Conservation (phyloP, 2,329 filamentous ascomycete genomes). For the Sporothrix phasma region DNA sequence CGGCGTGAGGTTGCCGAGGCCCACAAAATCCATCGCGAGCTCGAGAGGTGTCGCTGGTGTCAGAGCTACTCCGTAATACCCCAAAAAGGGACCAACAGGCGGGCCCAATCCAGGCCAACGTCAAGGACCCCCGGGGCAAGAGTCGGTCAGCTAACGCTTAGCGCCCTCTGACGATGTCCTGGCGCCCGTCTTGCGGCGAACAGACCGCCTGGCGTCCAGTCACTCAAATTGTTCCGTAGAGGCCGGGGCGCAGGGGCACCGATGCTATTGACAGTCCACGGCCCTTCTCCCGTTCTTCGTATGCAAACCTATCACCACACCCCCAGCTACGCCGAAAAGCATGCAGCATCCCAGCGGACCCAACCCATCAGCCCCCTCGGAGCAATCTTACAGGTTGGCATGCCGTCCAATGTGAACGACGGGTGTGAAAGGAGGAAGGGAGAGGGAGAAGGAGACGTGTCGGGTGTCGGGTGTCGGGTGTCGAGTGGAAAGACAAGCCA, state of each 20-base stretch:
- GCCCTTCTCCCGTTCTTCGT: too few species aligned
- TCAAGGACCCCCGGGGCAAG: not conserved
- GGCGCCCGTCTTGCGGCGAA: not conserved
- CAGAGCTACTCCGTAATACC: not conserved
- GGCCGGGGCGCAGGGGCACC: not conserved
- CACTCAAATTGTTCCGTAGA: not conserved
- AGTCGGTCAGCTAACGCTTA: not conserved
- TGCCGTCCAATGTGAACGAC: not conserved
- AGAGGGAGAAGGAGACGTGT: not conserved
- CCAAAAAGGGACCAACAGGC: not conserved
- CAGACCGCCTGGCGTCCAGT: too few species aligned
- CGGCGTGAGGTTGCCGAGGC: too few species aligned
- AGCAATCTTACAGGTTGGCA: conserved; percentile 4
- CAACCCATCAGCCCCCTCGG: not conserved
- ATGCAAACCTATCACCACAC: not conserved
- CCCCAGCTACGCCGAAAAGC: conserved; percentile 2
- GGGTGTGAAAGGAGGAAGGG: too few species aligned
- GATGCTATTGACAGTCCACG: too few species aligned
- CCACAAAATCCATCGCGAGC: not conserved
- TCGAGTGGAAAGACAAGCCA: not conserved
- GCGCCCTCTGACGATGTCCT: not conserved
- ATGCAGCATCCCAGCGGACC: not conserved
- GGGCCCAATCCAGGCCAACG: not conserved
- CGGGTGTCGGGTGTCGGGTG: too few species aligned
- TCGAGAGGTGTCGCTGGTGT: not conserved